A percentile compares a stretch with the other conserved stretches of the same genome.
Conservation (phyloP, 495 filamentous ascomycete species). For the Neurospora sublineolata region DNA sequence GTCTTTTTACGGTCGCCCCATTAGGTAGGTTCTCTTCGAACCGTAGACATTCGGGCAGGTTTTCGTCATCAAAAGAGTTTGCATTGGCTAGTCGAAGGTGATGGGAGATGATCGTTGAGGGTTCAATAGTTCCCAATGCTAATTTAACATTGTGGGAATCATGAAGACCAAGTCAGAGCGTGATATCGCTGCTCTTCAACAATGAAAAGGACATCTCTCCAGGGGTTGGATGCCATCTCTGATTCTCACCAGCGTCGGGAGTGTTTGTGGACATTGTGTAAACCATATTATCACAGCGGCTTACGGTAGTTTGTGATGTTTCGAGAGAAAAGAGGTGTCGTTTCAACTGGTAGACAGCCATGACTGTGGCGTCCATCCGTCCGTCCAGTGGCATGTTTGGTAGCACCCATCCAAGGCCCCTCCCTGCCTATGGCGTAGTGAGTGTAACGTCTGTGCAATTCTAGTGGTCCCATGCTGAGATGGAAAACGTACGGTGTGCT, state of each 20-base stretch:
- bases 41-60: background rate
- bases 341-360: background rate
- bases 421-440: background rate
- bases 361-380: background rate
- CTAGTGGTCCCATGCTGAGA: background rate
- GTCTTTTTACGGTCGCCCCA: background rate
- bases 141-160: background rate
- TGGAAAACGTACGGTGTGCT: background rate
- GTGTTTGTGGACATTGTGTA: background rate
- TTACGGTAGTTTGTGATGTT: background rate
- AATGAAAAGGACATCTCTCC: background rate
- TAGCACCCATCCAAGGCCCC: background rate
- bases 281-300: background rate
- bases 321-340: background rate
- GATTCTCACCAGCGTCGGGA: background rate
- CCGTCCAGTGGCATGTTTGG: background rate
- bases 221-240: background rate
- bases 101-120: background rate
- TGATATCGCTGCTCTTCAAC: background rate
- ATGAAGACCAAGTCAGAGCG: background rate
- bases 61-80: background rate
- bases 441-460: background rate
- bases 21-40: background rate
- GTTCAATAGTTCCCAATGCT: background rate
- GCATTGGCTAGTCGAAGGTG: background rate